Base-by-base conservation (phyloP, 2,329 filamentous ascomycete species). In the Trichoderma cornu-damae region DNA sequence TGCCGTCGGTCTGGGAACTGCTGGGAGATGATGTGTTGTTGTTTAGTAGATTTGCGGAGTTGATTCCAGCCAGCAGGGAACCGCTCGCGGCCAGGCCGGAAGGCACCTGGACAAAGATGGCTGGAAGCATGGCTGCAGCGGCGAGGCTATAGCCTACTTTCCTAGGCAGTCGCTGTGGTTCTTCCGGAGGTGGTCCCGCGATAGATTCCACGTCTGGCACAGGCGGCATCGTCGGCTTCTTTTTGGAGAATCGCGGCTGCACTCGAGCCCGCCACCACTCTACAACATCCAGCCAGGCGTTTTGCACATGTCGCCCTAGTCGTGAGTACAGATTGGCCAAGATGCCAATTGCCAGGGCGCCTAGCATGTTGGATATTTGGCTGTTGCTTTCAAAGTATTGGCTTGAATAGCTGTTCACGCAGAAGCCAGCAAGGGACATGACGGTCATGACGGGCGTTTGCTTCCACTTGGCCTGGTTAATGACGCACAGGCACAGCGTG, bases 41-140 rank as follows among this genome's bases (percentile, higher is more conserved):
- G 63, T 77, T 77, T 43, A 84, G 76, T 52, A 78, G 73, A 60
- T 86, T 75, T 0, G 84, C 83, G 5, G 76, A 79, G 4, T 75
- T 76, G 55, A 87, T 72, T 14, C 84, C 83, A 6, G 80, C 79
- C 4, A 86, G 69, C 16, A 86, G 71, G 12, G 81, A 83, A 1
- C 83, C 83, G 26, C 77, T 77, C 0, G 81, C 81, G 3, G 83
- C 83, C n/a, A 86, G 72, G 26, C 83, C 81, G 18, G 79, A 82
- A 0, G 83, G 83, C 24, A 86, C 83, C 61, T 85, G 83, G 2
- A 86, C 81, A 61, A 95, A 95, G 61, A 96, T 95, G 4, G 88
- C 91, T 0, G 91, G 91, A 8, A 96, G 75, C 78, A 96, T 89
- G 1, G 89, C 87, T 0, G 90, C 89, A 0, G 90, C 90, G 0